A percentile compares a stretch with the other conserved stretches of the same genome.
Evolutionary conservation across 768 basidiomycete genomes (phyloP).

Genomic region (Terana coerulea): DNA sequence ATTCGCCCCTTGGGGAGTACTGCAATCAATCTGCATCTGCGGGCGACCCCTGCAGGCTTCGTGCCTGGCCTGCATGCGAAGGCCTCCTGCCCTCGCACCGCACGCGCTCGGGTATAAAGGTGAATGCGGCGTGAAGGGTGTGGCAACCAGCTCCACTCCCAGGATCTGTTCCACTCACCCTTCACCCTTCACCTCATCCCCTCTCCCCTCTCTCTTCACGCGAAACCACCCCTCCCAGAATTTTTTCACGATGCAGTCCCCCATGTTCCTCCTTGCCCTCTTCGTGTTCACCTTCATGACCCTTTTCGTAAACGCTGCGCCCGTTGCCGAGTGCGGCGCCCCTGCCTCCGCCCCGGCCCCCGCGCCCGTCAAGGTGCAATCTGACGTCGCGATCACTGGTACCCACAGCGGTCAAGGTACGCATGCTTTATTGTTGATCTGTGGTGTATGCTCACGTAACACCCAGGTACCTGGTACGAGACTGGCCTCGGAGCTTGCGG

Average conservation of each 20-base stretch:
- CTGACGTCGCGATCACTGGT: constrained; percentile 31
- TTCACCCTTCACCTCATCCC: constrained; percentile 17
- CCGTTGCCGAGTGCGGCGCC: constrained; percentile 44
- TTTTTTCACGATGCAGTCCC: constrained; percentile 1
- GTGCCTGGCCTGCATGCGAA: background rate
- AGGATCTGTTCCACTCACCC: constrained; percentile 20
- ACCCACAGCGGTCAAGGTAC: constrained; percentile 52
- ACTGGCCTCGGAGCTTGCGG: constrained; percentile 64
- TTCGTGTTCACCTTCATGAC: constrained; percentile 37
- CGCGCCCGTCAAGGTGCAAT: constrained; percentile 32
- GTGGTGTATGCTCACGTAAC: background rate
- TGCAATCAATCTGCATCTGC: too few species aligned
- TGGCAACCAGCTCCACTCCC: background rate
- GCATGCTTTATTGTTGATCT: background rate
- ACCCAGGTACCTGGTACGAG: constrained; percentile 64
- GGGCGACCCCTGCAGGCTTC: too few species aligned
- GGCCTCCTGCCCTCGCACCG: background rate
- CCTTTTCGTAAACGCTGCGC: constrained; percentile 32
- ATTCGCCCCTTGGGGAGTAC: too few species aligned
- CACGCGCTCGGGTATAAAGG: background rate
- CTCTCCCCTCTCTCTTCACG: constrained; percentile 14
- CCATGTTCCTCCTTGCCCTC: constrained; percentile 36
- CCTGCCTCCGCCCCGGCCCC: constrained; percentile 23
- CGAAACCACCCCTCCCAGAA: constrained; percentile 7
- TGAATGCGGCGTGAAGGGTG: background rate